phyloP scores from a whole-genome alignment of 208 protist genomes.

The Leishmania major region DNA sequence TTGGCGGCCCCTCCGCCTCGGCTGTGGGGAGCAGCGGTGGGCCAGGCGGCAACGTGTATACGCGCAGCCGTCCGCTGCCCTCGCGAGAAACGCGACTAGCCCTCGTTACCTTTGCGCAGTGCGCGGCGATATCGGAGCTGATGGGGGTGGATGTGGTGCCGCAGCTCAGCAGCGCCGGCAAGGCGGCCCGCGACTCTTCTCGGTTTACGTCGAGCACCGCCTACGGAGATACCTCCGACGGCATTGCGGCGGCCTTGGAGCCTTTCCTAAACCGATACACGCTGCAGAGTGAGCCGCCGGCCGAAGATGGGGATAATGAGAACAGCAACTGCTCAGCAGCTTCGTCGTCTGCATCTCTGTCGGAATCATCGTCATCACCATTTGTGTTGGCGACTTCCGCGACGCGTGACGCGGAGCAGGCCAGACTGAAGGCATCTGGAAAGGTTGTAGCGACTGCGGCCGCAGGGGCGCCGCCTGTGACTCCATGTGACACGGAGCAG shows the following conservation, averaged over 20 bases:
- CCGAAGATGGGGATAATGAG: constrained; percentile 7
- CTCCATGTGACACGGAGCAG: background rate
- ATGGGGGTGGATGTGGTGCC: constrained; percentile 48
- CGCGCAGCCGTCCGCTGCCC: constrained; percentile 12
- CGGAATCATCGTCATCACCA: background rate
- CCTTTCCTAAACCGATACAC: constrained; percentile 54
- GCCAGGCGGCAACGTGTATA: background rate
- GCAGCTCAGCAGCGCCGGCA: constrained; percentile 5
- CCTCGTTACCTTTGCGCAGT: constrained; percentile 74
- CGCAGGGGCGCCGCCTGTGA: background rate
- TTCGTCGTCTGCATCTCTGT: background rate
- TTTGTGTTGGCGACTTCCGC: background rate
- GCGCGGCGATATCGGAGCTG: constrained; percentile 65
- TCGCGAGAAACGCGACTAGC: constrained; percentile 39
- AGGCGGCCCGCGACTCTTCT: background rate
- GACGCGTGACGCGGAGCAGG: background rate
- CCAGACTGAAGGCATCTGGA: background rate
- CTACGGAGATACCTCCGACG: constrained; percentile 20
- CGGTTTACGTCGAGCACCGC: constrained; percentile 12
- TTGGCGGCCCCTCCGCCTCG: background rate
- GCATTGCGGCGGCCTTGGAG: constrained; percentile 38
- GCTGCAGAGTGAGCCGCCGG: constrained; percentile 12
- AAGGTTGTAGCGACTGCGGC: background rate
- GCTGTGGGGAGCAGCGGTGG: constrained; percentile 1
- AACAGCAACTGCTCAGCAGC: background rate